Base-by-base conservation (phyloP, 1,139 yeast species). In the Waltiozyma sp. region DNA sequence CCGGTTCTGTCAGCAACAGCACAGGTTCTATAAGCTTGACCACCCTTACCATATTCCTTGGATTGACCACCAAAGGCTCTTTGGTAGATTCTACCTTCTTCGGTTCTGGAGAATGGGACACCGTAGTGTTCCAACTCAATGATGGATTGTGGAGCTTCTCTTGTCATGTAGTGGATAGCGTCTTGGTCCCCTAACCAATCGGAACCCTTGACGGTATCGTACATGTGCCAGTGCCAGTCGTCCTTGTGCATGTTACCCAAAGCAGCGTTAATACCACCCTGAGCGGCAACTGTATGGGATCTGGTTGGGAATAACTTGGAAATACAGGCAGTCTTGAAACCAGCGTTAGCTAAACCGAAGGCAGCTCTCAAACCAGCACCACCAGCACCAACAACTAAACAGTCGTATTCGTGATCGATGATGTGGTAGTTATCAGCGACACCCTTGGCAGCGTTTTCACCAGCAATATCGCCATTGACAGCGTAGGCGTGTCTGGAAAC, bases 221-320 rank as follows among this genome's bases (percentile, higher is more conserved):
- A 89, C 96, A 91, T 89, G 69, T 91, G 98, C 97, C 98, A 91
- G 66, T 86, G 93, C 98, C 98, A 91, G 71, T 89, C 91, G 66
- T 91, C 98, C 55, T 77, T 73, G 71, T 93, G 97, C 96, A 91
- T 89, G 73, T 91, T 91, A 54, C 69, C 91, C 51, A 91, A 74
- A 38, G 98, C 98, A 56, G 98, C 98, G 61, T 91, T 91, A 68
- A 91, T 91, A 70, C 98, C 98, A 68, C 98, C 98, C 69, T 91
- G 98, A 45, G 98, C 98, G 46, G 98, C 98, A 45, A 91, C 98
- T 28, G 98, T 91, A 66, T 91, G 98, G 28, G 96, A 88, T 70
- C 98, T 83, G 41, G 98, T 91, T 44, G 98, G 98, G 75, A 91
- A 91, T 58, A 91, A 77, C 70, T 91, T 91, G 55, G 97, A 82